Conservation (phyloP, 2,329 filamentous ascomycete species). For the Neofusicoccum cordaticola region DNA sequence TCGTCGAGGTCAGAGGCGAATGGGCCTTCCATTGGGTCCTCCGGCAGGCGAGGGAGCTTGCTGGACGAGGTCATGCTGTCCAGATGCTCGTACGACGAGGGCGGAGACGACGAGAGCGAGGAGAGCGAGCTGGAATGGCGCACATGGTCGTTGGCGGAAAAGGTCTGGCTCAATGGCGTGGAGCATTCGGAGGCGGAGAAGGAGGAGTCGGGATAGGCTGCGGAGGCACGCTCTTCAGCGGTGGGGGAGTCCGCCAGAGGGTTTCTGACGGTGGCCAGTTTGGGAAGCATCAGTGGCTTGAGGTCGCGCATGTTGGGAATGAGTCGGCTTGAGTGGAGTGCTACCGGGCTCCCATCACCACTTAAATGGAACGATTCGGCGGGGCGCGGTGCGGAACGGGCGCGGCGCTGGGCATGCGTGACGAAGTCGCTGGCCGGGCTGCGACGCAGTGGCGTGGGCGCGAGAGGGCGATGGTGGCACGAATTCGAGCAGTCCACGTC, state of each 20-base stretch:
- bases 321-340: constrained; percentile 20
- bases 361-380: constrained; percentile 25
- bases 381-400: neutral
- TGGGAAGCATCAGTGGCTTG: constrained; percentile 39
- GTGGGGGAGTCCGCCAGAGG: constrained; percentile 28
- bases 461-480: constrained; percentile 37
- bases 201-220: constrained; percentile 31
- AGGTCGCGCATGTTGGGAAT: constrained; percentile 37
- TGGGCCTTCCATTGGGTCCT: constrained; percentile 73
- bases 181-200: constrained; percentile 58
- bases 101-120: constrained; percentile 56
- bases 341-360: constrained; percentile 38
- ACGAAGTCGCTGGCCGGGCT: constrained; percentile 13
- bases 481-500: constrained; percentile 36
- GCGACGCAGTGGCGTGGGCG: constrained; percentile 30
- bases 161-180: constrained; percentile 69
- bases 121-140: constrained; percentile 75
- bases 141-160: constrained; percentile 60
- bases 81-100: constrained; percentile 50
- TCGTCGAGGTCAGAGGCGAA: constrained; percentile 28
- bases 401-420: constrained; percentile 15
- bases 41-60: constrained; percentile 79
- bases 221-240: constrained; percentile 30
- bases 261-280: constrained; percentile 37
- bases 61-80: constrained; percentile 58